A percentile compares a stretch with the other conserved stretches of the same genome.
These are phyloP conservation scores for Aspergillus jensenii DNA, from an alignment of 2,329 filamentous ascomycete genomes.

Conservation along the genomic window DNA sequence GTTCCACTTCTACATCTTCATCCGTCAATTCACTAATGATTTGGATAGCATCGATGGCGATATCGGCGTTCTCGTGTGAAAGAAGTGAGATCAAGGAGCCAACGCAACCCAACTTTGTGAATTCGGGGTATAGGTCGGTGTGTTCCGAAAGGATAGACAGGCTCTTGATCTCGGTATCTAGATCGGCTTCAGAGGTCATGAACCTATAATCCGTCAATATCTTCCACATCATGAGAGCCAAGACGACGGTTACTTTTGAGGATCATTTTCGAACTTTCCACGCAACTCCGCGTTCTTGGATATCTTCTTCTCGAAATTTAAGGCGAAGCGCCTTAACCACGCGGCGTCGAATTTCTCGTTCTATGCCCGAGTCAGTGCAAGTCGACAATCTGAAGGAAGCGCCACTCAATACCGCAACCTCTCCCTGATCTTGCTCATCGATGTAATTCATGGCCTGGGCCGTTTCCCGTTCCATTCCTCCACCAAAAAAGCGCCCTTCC, in stretches of 20 bases:
- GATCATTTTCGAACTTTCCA: conserved; percentile 77
- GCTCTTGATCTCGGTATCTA: conserved; percentile 83
- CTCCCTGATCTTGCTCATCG: conserved; percentile 63
- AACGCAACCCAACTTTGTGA: conserved; percentile 71
- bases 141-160: conserved; percentile 87
- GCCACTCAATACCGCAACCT: conserved; percentile 40
- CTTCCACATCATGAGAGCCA: neutral
- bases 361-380: conserved; percentile 26
- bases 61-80: conserved; percentile 95
- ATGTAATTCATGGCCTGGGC: conserved; percentile 85
- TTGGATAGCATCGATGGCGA: conserved; percentile 87
- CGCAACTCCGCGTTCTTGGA: conserved; percentile 86
- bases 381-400: neutral
- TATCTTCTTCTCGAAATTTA: conserved; percentile 88
- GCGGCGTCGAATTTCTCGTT: conserved; percentile 77
- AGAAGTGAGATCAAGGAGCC: conserved; percentile 75
- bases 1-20: conserved; percentile 80
- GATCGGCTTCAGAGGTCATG: conserved; percentile 81
- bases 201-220: conserved; percentile 48
- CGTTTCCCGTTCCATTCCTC: conserved; percentile 79
- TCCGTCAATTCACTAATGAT: conserved; percentile 89
- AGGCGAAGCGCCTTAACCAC: conserved; percentile 79
- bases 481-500: conserved; percentile 93
- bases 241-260: conserved; percentile 60
- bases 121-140: conserved; percentile 76